Evolutionary conservation across 352 stramenopile genomes (phyloP).

Genomic region (Phytophthora pluvialis): DNA sequence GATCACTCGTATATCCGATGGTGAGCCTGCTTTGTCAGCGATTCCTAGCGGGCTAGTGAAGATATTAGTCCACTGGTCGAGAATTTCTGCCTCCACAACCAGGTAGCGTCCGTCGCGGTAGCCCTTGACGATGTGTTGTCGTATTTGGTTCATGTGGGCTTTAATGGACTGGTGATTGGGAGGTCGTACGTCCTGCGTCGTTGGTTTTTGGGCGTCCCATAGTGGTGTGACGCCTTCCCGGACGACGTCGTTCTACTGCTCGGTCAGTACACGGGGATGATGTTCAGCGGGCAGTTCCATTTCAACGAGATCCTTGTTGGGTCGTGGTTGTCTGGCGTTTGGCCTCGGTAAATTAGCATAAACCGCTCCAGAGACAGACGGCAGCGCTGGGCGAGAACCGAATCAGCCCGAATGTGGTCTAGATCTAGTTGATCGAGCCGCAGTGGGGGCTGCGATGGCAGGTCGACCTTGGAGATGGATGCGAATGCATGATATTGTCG

Average conservation of each 20-base stretch:
- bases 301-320: too few species aligned
- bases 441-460: too few species aligned
- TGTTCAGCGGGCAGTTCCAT: too few species aligned
- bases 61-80: background rate
- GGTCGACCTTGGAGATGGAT: too few species aligned
- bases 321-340: too few species aligned
- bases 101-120: conserved; percentile 2
- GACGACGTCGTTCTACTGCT: background rate
- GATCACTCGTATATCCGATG: background rate
- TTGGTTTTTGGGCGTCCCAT: background rate
- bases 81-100: background rate
- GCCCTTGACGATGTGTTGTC: background rate
- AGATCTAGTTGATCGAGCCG: too few species aligned
- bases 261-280: too few species aligned
- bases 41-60: conserved; percentile 1
- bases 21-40: background rate
- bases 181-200: background rate
- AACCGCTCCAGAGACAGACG: too few species aligned
- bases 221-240: background rate
- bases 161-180: background rate
- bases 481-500: too few species aligned
- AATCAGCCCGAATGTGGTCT: too few species aligned
- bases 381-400: too few species aligned
- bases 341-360: too few species aligned
- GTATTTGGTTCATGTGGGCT: background rate